Base-by-base conservation (phyloP, 2,329 filamentous ascomycete species). In the Verticillium nonalfalfae region DNA sequence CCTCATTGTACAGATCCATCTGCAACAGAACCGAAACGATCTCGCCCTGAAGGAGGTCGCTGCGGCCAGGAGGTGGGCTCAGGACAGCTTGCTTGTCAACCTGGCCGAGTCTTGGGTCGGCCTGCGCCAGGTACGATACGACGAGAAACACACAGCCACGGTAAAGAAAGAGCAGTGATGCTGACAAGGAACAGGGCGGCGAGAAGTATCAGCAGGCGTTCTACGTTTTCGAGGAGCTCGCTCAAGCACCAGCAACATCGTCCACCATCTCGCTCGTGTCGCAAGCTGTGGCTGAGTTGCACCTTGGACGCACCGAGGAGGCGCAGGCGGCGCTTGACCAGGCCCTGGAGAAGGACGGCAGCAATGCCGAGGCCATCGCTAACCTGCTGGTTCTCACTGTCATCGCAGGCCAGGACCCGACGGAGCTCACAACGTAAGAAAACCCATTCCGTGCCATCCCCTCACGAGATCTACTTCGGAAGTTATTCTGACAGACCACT, bases 151-250 rank as follows among this genome's bases (percentile, higher is more conserved):
- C n/a, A 45, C 15, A 18, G 7, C 15, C 39, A 45, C 15, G 39
- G 9, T 15, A 21, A 14, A 14, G n/a, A 11, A 35, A 56, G 34
- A 31, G 40, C 33, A 50, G 60, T 39, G 31, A 57, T 64, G 66
- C 70, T 76, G 66, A 79, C 62, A 45, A 36, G 38, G 7, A 60
- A 33, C 64, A 96, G 90, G 94, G 94, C 71, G 93, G 93, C 67
- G 93, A 97, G 68, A 95, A 92, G 74, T 98, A 98, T 77, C 95
- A 98, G 72, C 91, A 95, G 72, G 89, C 94, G 18, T 98, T 96
- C 77, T 98, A 99, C 81, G 94, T 98, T 64, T 98, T 92, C 71
- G 94, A 98, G 77, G 95, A 99, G 76, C 85, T 98, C 57, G 94
- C 95, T 4, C 91, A 96, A 72, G 89, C 91, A 34, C 89, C 93